Base-by-base conservation (phyloP, 1,139 yeast species). In the Zygosaccharomyces sapae region DNA sequence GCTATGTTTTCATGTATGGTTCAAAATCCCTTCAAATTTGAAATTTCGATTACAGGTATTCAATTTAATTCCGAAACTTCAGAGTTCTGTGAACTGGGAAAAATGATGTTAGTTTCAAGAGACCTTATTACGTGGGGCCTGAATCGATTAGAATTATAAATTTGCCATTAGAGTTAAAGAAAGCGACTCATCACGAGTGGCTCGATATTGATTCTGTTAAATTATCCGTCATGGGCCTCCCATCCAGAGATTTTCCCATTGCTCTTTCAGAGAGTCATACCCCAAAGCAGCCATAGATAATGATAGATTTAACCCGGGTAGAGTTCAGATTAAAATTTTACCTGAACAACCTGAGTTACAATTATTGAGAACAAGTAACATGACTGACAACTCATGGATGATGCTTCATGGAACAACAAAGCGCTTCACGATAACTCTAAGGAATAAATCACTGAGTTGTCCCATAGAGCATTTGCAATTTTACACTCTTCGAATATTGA, bases 11-110 rank as follows among this genome's bases (percentile, higher is more conserved):
- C 71, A 13, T 70, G 87, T 1, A 70, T 74, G 2, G 59, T 92
- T 7, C 92, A 86, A 58, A 92, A 92, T 60, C 96, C 96, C 2
- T 88, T 81, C 67, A 77, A 79, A 8, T 88, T 87, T 65, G 88
- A 83, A 43, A 67, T 90, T 8, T 83, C 80, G 39, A 70, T 92
- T 3, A 70, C 71, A 29, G 79, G 79, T 41, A 63, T 87, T 2
- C 64, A 68, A 36, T 66, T 83, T 2, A 68, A 64, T 5, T 61
- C 66, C 12, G 72, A 71, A 41, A 55, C 62, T 1, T 33, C 65
- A 6, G 65, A 68, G 30, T 65, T 65, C 31, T 52, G 69, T 44
- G 56, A 58, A 46, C 31, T 64, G 55, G 52, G 29, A 43, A 45
- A 7, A 43, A 49, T 20, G 50, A 51, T 13, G 40, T 56, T 10